Conservation (phyloP, 139 green algal genomes). For the Diplosphaera chodatii region DNA sequence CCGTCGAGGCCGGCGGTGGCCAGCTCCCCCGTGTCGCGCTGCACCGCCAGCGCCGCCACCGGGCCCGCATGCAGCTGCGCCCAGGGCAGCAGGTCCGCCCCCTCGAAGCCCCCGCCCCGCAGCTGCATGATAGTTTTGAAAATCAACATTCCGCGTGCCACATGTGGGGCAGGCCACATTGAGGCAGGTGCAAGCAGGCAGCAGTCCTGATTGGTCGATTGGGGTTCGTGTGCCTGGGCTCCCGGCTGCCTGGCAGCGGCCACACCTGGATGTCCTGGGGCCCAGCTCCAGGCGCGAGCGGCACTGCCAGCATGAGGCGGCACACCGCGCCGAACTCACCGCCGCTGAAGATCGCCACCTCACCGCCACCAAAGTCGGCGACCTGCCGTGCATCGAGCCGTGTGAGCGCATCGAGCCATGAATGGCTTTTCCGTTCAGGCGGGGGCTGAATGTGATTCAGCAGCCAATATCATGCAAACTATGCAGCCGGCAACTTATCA, state of each 20-base stretch:
- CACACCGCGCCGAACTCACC: neutral
- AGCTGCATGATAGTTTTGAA: too few relatives aligned
- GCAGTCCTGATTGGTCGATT: too few relatives aligned
- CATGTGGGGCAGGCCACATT: too few relatives aligned
- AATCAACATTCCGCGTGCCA: too few relatives aligned
- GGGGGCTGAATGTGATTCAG: too few relatives aligned
- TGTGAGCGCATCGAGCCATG: too few relatives aligned
- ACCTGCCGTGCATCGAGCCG: neutral
- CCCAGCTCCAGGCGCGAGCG: neutral
- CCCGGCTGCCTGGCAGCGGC: too few relatives aligned
- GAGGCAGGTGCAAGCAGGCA: too few relatives aligned
- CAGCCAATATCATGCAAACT: too few relatives aligned
- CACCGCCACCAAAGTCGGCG: neutral
- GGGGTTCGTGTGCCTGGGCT: too few relatives aligned
- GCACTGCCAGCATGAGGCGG: neutral
- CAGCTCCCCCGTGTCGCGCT: constrained; percentile 5
- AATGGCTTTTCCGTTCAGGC: too few relatives aligned
- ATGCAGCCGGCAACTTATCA: too few relatives aligned
- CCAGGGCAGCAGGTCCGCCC: neutral
- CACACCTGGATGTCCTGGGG: neutral
- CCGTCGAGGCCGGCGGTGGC: neutral
- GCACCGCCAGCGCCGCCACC: constrained; percentile 5
- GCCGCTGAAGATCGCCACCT: neutral
- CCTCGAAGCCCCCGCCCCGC: neutral
- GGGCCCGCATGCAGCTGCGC: constrained; percentile 6